phyloP scores from a whole-genome alignment of 129 eudicot genomes.

The Escallonia herrerae region DNA sequence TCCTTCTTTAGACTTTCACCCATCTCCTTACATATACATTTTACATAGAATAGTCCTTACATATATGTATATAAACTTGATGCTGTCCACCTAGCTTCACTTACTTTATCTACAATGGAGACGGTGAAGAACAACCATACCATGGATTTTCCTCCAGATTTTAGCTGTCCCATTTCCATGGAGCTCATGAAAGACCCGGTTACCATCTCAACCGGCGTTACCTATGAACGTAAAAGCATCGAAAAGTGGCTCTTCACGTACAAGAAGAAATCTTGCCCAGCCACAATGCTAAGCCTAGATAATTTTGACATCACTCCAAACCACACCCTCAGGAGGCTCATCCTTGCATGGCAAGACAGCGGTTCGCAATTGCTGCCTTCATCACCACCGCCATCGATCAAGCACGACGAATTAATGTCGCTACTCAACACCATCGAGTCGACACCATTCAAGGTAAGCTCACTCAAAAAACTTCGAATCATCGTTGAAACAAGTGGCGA shows the following conservation, averaged over 20 bases:
- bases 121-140: background rate
- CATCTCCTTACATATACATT: background rate
- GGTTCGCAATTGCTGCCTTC: slow-evolving; percentile 12
- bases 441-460: slow-evolving; percentile 69
- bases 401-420: slow-evolving; percentile 50
- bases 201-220: slow-evolving; percentile 70
- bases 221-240: slow-evolving; percentile 64
- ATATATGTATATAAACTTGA: background rate
- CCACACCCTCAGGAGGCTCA: slow-evolving; percentile 71
- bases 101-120: background rate
- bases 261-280: slow-evolving; percentile 73
- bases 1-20: background rate
- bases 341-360: slow-evolving; percentile 42
- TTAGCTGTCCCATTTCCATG: slow-evolving; percentile 83
- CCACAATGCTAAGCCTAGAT: slow-evolving; percentile 61
- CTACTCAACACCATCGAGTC: slow-evolving; percentile 44
- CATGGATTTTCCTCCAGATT: slow-evolving; percentile 67
- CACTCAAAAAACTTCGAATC: slow-evolving; percentile 40
- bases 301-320: slow-evolving; percentile 57
- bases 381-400: slow-evolving; percentile 6
- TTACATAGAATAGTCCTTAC: background rate
- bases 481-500: slow-evolving; percentile 47
- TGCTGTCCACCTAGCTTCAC: background rate
- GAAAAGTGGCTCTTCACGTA: slow-evolving; percentile 62
- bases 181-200: slow-evolving; percentile 90